phyloP scores from a whole-genome alignment of 768 basidiomycete genomes.

The Kwoniella newhampshirensis region DNA sequence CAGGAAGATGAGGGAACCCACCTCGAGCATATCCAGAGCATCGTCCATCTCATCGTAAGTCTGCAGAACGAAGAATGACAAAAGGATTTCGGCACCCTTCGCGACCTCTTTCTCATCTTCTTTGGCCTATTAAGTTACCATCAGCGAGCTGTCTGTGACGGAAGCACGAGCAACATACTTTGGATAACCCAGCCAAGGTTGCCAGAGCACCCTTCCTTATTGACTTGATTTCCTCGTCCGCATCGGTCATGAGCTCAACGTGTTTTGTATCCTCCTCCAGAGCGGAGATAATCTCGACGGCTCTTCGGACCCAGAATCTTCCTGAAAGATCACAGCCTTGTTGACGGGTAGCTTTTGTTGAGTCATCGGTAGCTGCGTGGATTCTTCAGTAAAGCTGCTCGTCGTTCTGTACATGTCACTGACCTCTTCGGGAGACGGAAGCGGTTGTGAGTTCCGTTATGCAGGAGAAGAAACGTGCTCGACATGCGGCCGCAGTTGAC shows the following conservation, averaged over 20 bases:
- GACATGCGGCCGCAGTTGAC: conserved; percentile 65
- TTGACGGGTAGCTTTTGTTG: conserved; percentile 17
- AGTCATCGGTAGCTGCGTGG: conserved; percentile 8
- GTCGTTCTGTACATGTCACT: conserved; percentile 16
- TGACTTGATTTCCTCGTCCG: conserved; percentile 62
- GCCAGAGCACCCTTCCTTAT: conserved; percentile 57
- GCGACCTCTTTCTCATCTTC: conserved; percentile 60
- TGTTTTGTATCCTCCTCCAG: conserved; percentile 72
- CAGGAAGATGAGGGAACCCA: conserved; percentile 49
- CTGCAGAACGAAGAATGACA: conserved; percentile 69
- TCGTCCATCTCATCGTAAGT: conserved; percentile 68
- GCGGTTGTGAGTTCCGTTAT: conserved; percentile 72
- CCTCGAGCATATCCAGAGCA: conserved; percentile 67
- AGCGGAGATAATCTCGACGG: conserved; percentile 55
- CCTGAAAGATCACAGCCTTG: conserved; percentile 68
- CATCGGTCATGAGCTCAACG: conserved; percentile 59
- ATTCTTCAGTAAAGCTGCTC: not conserved
- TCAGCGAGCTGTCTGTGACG: no score
- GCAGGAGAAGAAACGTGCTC: conserved; percentile 68
- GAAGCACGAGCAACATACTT: conserved; percentile 24
- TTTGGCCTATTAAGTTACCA: conserved; percentile 47
- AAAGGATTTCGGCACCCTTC: conserved; percentile 68
- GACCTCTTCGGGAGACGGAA: conserved; percentile 60
- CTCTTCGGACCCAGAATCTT: conserved; percentile 73
- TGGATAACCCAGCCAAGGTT: conserved; percentile 43